Conservation (phyloP, 2,329 filamentous ascomycete genomes). For the Penicillium sp. region DNA sequence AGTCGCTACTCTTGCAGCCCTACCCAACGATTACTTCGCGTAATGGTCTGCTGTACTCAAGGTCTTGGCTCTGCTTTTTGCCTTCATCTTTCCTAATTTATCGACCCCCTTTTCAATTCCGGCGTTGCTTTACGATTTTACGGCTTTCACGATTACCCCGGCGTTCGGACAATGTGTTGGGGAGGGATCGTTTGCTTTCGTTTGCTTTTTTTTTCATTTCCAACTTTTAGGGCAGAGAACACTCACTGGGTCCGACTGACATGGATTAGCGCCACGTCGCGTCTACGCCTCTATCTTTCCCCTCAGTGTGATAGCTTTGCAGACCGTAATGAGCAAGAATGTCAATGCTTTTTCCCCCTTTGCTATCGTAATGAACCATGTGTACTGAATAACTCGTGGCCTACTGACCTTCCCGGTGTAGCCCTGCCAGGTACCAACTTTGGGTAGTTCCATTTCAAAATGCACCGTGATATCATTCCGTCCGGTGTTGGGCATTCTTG, state of each 20-base stretch:
- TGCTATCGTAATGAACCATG: not conserved
- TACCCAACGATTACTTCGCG: constrained; percentile 47
- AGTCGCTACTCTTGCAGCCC: constrained; percentile 42
- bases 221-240: not conserved
- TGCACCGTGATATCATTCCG: constrained; percentile 19
- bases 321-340: constrained; percentile 20
- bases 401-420: not conserved
- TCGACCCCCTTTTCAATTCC: not conserved
- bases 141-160: constrained; percentile 3
- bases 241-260: not conserved
- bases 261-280: not conserved
- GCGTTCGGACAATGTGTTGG: constrained; percentile 1
- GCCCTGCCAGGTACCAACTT: constrained; percentile 19
- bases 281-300: not conserved
- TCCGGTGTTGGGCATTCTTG: not conserved
- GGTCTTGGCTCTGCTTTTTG: not conserved
- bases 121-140: constrained; percentile 3
- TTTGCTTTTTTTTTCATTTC: not conserved
- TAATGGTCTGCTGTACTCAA: constrained; percentile 16
- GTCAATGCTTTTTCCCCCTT: constrained; percentile 5
- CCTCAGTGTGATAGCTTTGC: constrained; percentile 8
- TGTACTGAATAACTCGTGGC: not conserved
- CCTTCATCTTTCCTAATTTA: constrained; percentile 2
- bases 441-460: constrained; percentile 13
- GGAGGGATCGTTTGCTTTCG: not conserved